Percentiles rank a stretch among this genome's conserved stretches.
Evolutionary conservation across 352 stramenopile species (phyloP).

Genomic region (Phytopythium mirpurense): DNA sequence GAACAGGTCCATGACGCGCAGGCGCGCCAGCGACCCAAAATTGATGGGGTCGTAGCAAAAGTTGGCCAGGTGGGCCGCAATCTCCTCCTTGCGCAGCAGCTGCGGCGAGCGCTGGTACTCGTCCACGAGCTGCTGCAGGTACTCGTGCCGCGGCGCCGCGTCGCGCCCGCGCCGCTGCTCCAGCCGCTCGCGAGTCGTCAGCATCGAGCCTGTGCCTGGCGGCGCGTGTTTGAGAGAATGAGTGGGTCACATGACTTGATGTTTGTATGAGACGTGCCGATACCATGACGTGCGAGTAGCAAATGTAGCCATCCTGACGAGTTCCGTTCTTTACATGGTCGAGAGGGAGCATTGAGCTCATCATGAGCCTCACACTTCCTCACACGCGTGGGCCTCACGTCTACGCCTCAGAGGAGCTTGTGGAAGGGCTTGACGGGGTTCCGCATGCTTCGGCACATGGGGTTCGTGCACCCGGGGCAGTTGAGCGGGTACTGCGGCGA

Average conservation of each 20-base stretch:
- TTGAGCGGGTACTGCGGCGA: constrained; percentile 83
- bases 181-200: constrained; percentile 54
- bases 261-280: not conserved
- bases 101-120: constrained; percentile 69
- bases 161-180: constrained; percentile 58
- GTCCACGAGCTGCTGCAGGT: constrained; percentile 68
- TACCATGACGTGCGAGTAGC: not conserved
- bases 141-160: constrained; percentile 65
- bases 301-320: constrained; percentile 5
- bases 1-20: constrained; percentile 73
- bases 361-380: no score
- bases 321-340: not conserved
- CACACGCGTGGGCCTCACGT: no score
- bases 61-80: constrained; percentile 76
- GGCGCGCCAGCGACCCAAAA: constrained; percentile 41
- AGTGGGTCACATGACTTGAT: not conserved
- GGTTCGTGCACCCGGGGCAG: constrained; percentile 76
- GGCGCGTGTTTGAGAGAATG: not conserved
- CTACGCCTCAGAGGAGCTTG: constrained; percentile 15
- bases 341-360: no score
- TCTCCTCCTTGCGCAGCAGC: constrained; percentile 58
- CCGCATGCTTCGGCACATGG: constrained; percentile 77
- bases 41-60: constrained; percentile 88
- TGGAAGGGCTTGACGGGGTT: constrained; percentile 82
- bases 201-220: constrained; percentile 25